These are phyloP conservation scores for Diaporthe ampelina DNA, from an alignment of 2,329 filamentous ascomycete species.

Conservation along the genomic window DNA sequence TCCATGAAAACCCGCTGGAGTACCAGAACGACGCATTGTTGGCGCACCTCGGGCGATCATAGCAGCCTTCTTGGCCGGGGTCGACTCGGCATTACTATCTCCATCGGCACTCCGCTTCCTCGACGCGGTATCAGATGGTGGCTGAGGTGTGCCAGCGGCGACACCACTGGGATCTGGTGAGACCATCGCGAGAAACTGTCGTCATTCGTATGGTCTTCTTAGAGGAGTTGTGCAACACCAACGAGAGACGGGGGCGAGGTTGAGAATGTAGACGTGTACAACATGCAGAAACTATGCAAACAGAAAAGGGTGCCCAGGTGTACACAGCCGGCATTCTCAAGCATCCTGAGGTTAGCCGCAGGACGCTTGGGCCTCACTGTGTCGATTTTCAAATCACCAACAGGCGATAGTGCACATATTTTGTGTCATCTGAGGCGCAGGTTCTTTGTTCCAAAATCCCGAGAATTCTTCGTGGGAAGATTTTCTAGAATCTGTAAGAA, in stretches of 20 bases:
- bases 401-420: neutral
- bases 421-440: neutral
- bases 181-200: neutral
- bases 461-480: too few relatives aligned
- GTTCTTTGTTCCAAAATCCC: neutral
- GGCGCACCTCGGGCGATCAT: neutral
- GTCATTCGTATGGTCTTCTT: neutral
- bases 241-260: neutral
- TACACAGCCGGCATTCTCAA: neutral
- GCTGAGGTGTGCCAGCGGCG: neutral
- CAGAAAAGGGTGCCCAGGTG: neutral
- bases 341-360: neutral
- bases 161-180: neutral
- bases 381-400: neutral
- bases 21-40: conserved; percentile 2
- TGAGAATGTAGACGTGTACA: too few relatives aligned
- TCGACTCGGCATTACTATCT: neutral
- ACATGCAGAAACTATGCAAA: neutral
- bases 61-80: neutral
- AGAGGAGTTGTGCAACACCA: neutral
- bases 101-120: neutral
- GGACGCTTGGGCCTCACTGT: neutral
- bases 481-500: neutral
- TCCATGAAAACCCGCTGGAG: neutral
- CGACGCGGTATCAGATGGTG: neutral